Percentiles rank a stretch among this genome's conserved stretches.
Evolutionary conservation across 2,329 filamentous ascomycete genomes (phyloP).

Genomic region (Mollisia scopiformis): DNA sequence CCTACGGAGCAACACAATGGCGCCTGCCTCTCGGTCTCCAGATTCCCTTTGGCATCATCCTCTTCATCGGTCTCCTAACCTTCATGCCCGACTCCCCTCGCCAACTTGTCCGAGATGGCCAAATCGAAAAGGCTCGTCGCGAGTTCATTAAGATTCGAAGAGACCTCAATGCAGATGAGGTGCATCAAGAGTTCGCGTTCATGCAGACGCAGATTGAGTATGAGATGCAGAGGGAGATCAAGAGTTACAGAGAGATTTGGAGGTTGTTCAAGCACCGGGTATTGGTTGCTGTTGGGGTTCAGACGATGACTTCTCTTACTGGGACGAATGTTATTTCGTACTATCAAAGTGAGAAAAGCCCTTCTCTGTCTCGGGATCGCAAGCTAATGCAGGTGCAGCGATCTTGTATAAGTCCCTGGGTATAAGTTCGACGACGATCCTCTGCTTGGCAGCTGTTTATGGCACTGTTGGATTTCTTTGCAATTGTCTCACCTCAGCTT

Average conservation of each 20-base stretch:
- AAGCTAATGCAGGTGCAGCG: constrained; percentile 37
- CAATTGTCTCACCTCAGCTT: constrained; percentile 54
- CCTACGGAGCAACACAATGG: constrained; percentile 57
- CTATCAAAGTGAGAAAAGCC: constrained; percentile 35
- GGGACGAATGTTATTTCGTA: constrained; percentile 58
- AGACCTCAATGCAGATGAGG: constrained; percentile 47
- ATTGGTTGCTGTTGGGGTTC: constrained; percentile 54
- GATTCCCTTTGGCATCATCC: constrained; percentile 57
- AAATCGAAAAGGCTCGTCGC: constrained; percentile 48
- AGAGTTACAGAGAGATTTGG: constrained; percentile 54
- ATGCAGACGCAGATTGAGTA: constrained; percentile 59
- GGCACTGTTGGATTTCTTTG: constrained; percentile 54
- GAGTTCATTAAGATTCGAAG: constrained; percentile 52
- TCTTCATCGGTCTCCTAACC: constrained; percentile 55
- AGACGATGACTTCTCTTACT: constrained; percentile 59
- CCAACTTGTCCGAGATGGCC: constrained; percentile 53
- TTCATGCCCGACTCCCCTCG: constrained; percentile 61
- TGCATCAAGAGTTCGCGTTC: constrained; percentile 54
- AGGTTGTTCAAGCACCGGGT: constrained; percentile 53
- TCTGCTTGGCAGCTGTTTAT: constrained; percentile 57
- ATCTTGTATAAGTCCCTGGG: constrained; percentile 58
- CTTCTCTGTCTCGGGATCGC: neutral
- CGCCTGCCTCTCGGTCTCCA: constrained; percentile 57
- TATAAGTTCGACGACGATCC: constrained; percentile 51
- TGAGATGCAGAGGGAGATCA: constrained; percentile 59